A percentile compares a stretch with the other conserved stretches of the same genome.
These are phyloP conservation scores for Cytidiella melzeri DNA, from an alignment of 768 basidiomycete species.

Conservation along the genomic window DNA sequence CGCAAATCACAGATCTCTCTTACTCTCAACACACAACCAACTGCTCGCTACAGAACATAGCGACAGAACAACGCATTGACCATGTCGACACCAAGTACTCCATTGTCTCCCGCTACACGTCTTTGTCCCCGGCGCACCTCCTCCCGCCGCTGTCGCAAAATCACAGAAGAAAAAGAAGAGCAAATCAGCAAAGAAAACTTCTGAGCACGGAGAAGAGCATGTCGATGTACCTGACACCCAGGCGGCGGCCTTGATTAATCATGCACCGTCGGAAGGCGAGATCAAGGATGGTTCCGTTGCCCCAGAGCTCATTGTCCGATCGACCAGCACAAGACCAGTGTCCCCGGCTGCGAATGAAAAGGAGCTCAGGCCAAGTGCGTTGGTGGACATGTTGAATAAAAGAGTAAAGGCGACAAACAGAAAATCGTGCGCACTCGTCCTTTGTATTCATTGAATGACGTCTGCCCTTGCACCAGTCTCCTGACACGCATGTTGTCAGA, in stretches of 20 bases:
- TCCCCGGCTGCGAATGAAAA: constrained; percentile 14
- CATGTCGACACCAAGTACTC: constrained; percentile 30
- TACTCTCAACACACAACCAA: neutral
- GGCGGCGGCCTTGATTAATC: constrained; percentile 42
- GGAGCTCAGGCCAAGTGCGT: constrained; percentile 51
- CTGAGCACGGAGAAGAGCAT: constrained; percentile 42
- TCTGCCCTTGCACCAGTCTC: neutral
- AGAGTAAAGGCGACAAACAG: constrained; percentile 67
- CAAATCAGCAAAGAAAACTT: constrained; percentile 35
- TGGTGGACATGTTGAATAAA: constrained; percentile 75
- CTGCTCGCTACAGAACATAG: too few relatives aligned
- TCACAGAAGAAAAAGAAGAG: constrained; percentile 61
- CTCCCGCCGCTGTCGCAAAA: constrained; percentile 53
- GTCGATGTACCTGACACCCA: constrained; percentile 41
- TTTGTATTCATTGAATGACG: constrained; percentile 13
- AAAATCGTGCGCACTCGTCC: constrained; percentile 59
- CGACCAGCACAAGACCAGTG: constrained; percentile 16
- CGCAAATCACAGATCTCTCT: neutral
- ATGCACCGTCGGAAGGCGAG: constrained; percentile 42
- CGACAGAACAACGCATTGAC: neutral
- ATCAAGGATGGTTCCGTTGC: constrained; percentile 40
- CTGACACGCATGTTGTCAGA: constrained; percentile 33
- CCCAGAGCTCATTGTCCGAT: constrained; percentile 39
- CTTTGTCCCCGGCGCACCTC: constrained; percentile 76
- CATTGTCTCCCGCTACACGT: constrained; percentile 32